These are phyloP conservation scores for Leccinum ponderosum DNA, from an alignment of 1,284 basidiomycete species.

Conservation along the genomic window DNA sequence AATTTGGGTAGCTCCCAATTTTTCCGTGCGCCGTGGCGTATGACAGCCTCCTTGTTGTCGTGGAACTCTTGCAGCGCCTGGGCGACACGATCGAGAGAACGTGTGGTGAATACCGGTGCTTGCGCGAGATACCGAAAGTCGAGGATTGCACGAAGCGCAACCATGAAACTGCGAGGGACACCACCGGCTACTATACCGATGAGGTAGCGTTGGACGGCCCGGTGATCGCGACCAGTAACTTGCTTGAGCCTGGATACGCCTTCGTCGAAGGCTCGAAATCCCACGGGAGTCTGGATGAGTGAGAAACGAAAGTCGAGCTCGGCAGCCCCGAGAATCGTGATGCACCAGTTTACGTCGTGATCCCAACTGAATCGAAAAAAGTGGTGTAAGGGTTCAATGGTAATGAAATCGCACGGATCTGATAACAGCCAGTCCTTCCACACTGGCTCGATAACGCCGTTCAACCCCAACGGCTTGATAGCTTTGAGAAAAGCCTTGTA, in stretches of 20 bases:
- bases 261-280: constrained; percentile 1
- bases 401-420: constrained; percentile 6
- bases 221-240: not conserved
- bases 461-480: constrained; percentile 1
- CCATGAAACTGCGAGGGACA: constrained; percentile 3
- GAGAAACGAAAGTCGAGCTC: constrained; percentile 12
- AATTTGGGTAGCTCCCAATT: not conserved
- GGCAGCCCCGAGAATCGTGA: not conserved
- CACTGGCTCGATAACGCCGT: constrained; percentile 10
- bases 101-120: constrained; percentile 2
- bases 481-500: constrained; percentile 4
- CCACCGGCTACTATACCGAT: not conserved
- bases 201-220: constrained; percentile 1
- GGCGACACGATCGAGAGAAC: not conserved
- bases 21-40: not conserved
- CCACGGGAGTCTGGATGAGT: constrained; percentile 1
- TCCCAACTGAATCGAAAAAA: constrained; percentile 1
- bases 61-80: constrained; percentile 8
- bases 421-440: constrained; percentile 12
- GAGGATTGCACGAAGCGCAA: not conserved
- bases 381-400: constrained; percentile 1
- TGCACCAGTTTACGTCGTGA: constrained; percentile 11
- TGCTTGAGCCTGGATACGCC: constrained; percentile 8
- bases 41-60: constrained; percentile 3
- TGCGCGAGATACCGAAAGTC: constrained; percentile 8